Percentiles rank a stretch among this genome's conserved stretches.
Conservation (phyloP, 106 monocot genomes). For the Dioscorea dumetorum region DNA sequence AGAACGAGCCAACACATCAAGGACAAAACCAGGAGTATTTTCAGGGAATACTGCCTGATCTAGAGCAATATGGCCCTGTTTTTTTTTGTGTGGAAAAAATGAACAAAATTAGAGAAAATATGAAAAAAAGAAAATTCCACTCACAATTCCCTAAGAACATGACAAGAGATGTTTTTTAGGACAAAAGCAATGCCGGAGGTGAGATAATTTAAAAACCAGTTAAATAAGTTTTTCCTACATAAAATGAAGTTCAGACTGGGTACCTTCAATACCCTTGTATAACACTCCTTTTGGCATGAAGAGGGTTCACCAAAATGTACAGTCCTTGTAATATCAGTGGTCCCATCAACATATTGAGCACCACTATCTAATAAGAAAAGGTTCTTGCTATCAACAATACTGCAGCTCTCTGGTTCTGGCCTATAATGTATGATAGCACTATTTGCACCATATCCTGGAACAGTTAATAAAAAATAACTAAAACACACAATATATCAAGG, state of each 20-base stretch:
- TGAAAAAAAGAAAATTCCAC: no score
- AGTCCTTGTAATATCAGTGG: conserved; percentile 92
- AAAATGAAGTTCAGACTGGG: no score
- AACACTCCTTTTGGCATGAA: conserved; percentile 79
- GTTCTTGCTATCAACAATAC: conserved; percentile 71
- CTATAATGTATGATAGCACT: conserved; percentile 93
- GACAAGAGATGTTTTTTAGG: no score
- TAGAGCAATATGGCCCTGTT: conserved; percentile 92
- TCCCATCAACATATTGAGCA: conserved; percentile 89
- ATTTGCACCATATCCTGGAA: conserved; percentile 91
- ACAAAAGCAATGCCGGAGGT: no score
- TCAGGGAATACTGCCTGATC: conserved; percentile 94
- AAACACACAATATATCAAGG: neutral
- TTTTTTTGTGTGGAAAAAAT: neutral
- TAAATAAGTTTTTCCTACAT: no score
- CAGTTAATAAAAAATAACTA: neutral
- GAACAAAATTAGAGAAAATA: no score
- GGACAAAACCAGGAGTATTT: conserved; percentile 90
- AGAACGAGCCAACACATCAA: conserved; percentile 83
- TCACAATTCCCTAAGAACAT: no score
- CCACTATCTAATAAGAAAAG: conserved; percentile 93
- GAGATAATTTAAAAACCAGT: no score
- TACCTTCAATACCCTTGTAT: conserved; percentile 94
- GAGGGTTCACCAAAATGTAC: conserved; percentile 96
- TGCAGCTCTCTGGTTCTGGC: conserved; percentile 60